Base-by-base conservation (phyloP, 345 rosid species). In the Erucastrum elatum region DNA sequence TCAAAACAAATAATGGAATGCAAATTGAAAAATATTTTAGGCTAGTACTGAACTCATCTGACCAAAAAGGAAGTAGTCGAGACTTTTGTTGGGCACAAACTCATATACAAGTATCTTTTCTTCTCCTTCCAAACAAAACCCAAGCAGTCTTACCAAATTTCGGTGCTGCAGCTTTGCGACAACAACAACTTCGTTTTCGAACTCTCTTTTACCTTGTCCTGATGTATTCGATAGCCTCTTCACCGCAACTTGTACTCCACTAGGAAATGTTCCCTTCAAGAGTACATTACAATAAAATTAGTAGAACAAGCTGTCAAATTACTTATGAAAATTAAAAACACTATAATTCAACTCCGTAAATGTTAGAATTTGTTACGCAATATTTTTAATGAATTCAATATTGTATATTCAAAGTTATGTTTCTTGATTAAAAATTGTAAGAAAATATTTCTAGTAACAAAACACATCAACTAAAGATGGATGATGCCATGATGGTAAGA, bases 201-300 rank as follows among this genome's bases (percentile, higher is more conserved):
- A 67, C 34, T 67, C 71, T 67, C 58, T 67, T 44, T 67, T 35
- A 25, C 71, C 71, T 67, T 67, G 71, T 67, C 71, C 71, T 41
- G 71, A 41, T 41, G 71, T 41, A 34, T 67, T 67, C 0, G 71
- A 67, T 44, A 67, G 6, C 35, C 71, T 41, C 71, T 67, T 67
- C 34, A 67, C 56, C 11, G 71, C 71, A 41, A 67, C 58, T 6
- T 67, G 71, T 12, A 6, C 12, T 41, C 71, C 71, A 67, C 34
- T 41, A 41, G 71, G 11, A 66, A 66, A 66, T 12, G 21, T 41
- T 2, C 56, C 70, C 70, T 27, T 1, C 2, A 27, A 27, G 30
- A 37, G 41, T 37, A 37, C 41, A 37, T 37, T 37, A 0, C 8
- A 7, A 7, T 37, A 6, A 37, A 37, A 37, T 37, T 37, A 37